Conservation (phyloP, 768 basidiomycete species). For the Macrolepiota fuliginosa region DNA sequence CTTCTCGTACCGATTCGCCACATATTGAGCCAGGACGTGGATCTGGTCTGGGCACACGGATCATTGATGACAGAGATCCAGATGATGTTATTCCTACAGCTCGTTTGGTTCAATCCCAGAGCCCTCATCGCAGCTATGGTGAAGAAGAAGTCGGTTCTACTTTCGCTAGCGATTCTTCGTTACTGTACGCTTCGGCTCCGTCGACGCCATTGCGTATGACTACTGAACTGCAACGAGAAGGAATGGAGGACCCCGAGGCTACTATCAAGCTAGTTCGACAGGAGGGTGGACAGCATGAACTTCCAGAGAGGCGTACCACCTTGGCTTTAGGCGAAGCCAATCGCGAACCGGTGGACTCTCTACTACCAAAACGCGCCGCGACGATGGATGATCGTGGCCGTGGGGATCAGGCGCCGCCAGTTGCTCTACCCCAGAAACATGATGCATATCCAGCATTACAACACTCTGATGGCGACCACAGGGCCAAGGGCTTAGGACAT, state of each 20-base stretch:
- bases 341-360: not conserved
- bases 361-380: not conserved
- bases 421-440: not conserved
- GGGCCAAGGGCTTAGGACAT: not conserved
- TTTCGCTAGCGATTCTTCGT: constrained; percentile 1
- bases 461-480: not conserved
- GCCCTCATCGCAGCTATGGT: not conserved
- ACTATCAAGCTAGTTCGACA: not conserved
- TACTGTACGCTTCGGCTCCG: constrained; percentile 10
- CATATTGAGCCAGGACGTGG: not conserved
- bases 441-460: not conserved
- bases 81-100: not conserved
- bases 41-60: not conserved
- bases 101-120: not conserved
- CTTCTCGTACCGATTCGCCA: not conserved
- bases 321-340: not conserved
- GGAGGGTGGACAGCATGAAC: not conserved
- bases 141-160: not conserved
- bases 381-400: not conserved
- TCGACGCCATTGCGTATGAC: constrained; percentile 3
- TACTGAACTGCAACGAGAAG: not conserved
- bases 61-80: constrained; percentile 8
- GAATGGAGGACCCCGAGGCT: not conserved
- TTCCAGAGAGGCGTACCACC: constrained; percentile 1
- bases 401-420: not conserved